Evolutionary conservation across 2,329 filamentous ascomycete genomes (phyloP).

Genomic region (Chaetomium olivaceum): DNA sequence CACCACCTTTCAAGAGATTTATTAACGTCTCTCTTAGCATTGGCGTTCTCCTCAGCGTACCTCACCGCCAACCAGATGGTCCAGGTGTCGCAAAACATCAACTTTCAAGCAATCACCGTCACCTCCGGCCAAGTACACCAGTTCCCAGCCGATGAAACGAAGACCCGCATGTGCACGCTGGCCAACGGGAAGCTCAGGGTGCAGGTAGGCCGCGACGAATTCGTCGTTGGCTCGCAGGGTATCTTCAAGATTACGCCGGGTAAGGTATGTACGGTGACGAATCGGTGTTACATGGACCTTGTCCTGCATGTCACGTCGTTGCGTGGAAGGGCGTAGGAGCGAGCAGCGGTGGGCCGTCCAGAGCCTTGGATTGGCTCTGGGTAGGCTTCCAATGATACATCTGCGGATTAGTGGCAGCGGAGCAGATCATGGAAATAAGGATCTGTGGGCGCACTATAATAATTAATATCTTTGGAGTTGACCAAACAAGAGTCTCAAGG

Average conservation of each 20-base stretch:
- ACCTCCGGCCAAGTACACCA: constrained; percentile 20
- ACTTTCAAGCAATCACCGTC: constrained; percentile 16
- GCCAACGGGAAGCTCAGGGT: constrained; percentile 26
- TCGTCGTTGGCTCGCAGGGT: constrained; percentile 34
- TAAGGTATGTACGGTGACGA: constrained; percentile 28
- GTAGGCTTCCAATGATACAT: background rate
- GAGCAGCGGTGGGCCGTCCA: too few relatives aligned
- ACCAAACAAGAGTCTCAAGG: background rate
- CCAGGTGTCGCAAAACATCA: constrained; percentile 8
- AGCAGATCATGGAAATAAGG: background rate
- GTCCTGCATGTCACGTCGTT: constrained; percentile 29
- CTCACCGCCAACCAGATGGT: constrained; percentile 21
- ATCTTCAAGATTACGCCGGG: constrained; percentile 34
- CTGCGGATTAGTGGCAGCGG: background rate
- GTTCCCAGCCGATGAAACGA: constrained; percentile 15
- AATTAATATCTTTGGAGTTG: background rate
- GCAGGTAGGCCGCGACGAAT: constrained; percentile 28
- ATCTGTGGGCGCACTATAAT: background rate
- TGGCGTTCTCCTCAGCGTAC: constrained; percentile 22
- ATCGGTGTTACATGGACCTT: constrained; percentile 34
- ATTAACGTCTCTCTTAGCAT: constrained; percentile 11
- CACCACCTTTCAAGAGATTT: background rate
- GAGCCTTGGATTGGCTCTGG: background rate
- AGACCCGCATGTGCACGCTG: constrained; percentile 25
- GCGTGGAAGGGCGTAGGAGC: background rate